Conservation (phyloP, 1,284 basidiomycete genomes). For the Ceratobasidium theobromae region DNA sequence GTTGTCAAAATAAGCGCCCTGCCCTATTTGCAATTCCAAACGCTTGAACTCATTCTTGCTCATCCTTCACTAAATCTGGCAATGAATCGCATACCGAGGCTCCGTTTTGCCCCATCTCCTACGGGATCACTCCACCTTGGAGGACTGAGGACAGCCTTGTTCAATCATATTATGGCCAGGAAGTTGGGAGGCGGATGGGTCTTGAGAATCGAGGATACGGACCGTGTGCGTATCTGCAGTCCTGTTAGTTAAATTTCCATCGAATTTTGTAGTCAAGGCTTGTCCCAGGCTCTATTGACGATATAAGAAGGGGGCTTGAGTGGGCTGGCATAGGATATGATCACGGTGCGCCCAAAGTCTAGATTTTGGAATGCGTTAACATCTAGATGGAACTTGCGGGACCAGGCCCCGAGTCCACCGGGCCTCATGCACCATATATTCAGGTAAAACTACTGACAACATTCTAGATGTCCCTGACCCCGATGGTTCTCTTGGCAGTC, state of each 20-base stretch:
- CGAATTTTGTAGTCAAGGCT: conserved; percentile 59
- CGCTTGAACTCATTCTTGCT: background rate
- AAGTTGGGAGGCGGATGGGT: conserved; percentile 87
- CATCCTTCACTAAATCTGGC: conserved; percentile 39
- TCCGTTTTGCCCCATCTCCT: conserved; percentile 96
- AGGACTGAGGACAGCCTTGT: conserved; percentile 92
- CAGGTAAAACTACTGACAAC: conserved; percentile 44
- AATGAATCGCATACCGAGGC: conserved; percentile 7
- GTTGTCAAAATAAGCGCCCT: background rate
- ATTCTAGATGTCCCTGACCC: background rate
- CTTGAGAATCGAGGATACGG: conserved; percentile 93
- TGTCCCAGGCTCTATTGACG: conserved; percentile 82
- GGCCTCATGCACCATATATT: conserved; percentile 76
- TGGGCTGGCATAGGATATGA: conserved; percentile 97
- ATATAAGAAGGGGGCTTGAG: conserved; percentile 70
- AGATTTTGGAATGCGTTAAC: background rate
- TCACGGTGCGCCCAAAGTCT: conserved; percentile 60
- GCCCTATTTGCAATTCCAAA: background rate
- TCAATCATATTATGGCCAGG: conserved; percentile 86
- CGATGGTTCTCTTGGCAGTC: conserved; percentile 61
- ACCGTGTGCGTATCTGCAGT: conserved; percentile 56
- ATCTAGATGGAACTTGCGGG: background rate
- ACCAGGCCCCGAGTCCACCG: conserved; percentile 75
- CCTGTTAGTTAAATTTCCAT: background rate
- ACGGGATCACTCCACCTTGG: conserved; percentile 94